Evolutionary conservation across 257 asterid genomes (phyloP).

Genomic region (Petrea volubilis): DNA sequence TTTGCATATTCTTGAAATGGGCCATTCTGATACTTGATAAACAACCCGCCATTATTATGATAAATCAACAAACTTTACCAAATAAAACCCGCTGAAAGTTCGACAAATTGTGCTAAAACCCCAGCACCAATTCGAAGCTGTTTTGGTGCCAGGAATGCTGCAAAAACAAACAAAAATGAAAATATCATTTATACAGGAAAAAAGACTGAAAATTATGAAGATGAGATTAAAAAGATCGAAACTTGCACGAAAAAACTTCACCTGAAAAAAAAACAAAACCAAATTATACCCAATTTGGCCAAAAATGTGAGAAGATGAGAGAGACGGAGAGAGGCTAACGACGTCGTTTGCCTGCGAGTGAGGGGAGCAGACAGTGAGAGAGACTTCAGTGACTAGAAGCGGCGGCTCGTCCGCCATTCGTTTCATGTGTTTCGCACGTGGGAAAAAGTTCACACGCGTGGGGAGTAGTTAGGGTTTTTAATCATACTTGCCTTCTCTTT

Average conservation of each 20-base stretch:
- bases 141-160: constrained; percentile 17
- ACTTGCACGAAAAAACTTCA: neutral
- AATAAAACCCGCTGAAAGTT: constrained; percentile 23
- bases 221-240: neutral
- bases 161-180: neutral
- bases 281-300: neutral
- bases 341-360: constrained; percentile 24
- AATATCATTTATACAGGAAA: neutral
- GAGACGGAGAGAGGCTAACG: constrained; percentile 17
- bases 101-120: constrained; percentile 38
- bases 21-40: constrained; percentile 48
- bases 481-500: neutral
- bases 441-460: constrained; percentile 21
- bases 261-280: constrained; percentile 5
- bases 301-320: neutral
- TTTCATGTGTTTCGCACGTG: constrained; percentile 32
- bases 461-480: constrained; percentile 38
- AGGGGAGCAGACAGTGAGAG: constrained; percentile 7
- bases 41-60: constrained; percentile 57
- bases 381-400: constrained; percentile 26
- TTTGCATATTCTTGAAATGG: constrained; percentile 41
- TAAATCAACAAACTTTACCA: neutral
- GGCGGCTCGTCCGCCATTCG: constrained; percentile 35
- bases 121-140: constrained; percentile 15
- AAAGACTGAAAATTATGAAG: neutral